Evolutionary conservation across 2,329 filamentous ascomycete genomes (phyloP), one percentile per base, ranked within the genome.

Genomic region (Pyrenophora tritici-repentis): DNA sequence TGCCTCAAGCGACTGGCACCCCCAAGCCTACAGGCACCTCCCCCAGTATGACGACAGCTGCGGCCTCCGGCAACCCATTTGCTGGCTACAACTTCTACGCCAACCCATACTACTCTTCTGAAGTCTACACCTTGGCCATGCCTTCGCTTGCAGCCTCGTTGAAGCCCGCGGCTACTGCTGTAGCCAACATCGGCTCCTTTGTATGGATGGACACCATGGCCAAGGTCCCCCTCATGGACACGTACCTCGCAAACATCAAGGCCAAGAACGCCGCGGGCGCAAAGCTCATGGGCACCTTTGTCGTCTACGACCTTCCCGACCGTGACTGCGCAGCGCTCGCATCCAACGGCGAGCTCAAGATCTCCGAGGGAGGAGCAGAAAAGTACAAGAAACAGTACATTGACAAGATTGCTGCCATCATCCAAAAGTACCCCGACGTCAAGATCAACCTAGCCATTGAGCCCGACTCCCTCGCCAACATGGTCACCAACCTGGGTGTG

Each of bases 231-330:
- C 70, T 67, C 1, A 77, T 83, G 70, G 77, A 73, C 3, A 74
- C 73, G 0, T 81, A 77, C 58, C 70, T 81, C 14, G 68, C 67
- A 4, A 76, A 81, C 40, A 81, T 82, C 61, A 67, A 77, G 54
- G 62, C 71, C 32, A 64, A 76, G 58, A 82, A 83, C 49, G 71
- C 67, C 20, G 77, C 75, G 20, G 79, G 79, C n/a, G 77, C 78
- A 6, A 78, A 67, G 43, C 75, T 79, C 49, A 76, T 78, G 14
- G 78, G 77, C 14, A 76, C 76, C 1, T 81, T 86, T 45, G 84
- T 87, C 47, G 81, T 86, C 46, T 86, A 86, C 69, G 81, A 86
- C 66, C 73, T 86, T 10, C 84, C 84, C 37, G 83, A 85, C 60
- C 81, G 84, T 66, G 84, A 86, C 66, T 86, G 84, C 63, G 80